Evolutionary conservation across 768 basidiomycete genomes (phyloP).

Genomic region (Psilocybe cyanescens): DNA sequence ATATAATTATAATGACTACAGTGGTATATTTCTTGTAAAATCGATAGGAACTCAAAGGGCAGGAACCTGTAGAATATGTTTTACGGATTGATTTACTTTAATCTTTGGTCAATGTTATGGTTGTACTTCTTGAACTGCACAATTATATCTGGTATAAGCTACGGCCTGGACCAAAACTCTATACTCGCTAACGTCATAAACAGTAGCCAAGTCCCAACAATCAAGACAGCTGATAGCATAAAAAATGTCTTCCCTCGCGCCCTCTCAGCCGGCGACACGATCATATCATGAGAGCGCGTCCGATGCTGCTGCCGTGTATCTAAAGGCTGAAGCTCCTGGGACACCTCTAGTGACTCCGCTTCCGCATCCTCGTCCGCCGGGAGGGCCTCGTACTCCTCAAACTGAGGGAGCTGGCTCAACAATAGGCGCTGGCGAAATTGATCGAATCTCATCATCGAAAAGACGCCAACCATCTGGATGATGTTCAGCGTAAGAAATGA

Average conservation of each 20-base stretch:
- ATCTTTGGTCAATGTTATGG: no score
- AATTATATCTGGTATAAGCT: no score
- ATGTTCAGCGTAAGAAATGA: conserved; percentile 11
- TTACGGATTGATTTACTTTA: no score
- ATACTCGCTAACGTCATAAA: conserved; percentile 9
- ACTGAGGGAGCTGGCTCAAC: background rate
- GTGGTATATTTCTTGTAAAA: no score
- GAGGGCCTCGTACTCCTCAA: conserved; percentile 8
- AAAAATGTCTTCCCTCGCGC: conserved; percentile 9
- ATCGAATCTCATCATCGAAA: conserved; percentile 14
- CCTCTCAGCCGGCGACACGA: conserved; percentile 1
- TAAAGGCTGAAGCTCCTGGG: conserved; percentile 1
- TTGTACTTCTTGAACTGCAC: no score
- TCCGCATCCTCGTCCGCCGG: background rate
- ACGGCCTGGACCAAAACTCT: conserved; percentile 1
- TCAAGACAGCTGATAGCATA: conserved; percentile 1
- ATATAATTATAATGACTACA: no score
- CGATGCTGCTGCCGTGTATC: background rate
- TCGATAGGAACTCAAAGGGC: no score
- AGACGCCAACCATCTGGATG: conserved; percentile 11
- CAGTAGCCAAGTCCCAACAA: conserved; percentile 8
- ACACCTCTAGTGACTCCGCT: background rate
- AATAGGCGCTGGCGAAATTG: background rate
- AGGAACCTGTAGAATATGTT: no score
- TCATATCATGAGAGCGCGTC: background rate